These are phyloP conservation scores for Blastobotrys apis DNA, from an alignment of 1,139 yeast genomes.

Conservation along the genomic window DNA sequence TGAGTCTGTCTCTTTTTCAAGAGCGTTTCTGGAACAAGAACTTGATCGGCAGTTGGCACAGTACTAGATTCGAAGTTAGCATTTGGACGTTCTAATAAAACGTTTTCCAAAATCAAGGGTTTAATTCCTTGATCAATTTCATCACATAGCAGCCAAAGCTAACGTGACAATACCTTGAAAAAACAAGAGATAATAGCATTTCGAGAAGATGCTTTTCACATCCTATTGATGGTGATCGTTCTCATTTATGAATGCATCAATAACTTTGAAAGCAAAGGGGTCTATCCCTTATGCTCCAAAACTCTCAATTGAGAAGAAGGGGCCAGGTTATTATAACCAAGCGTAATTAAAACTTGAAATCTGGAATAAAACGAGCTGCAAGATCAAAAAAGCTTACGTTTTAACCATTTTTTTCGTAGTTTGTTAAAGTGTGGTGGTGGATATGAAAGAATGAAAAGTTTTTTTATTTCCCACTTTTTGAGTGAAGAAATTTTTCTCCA, in stretches of 20 bases:
- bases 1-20: constrained; percentile 87
- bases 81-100: background rate
- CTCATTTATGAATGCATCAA: constrained; percentile 10
- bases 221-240: constrained; percentile 9
- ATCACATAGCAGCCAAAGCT: constrained; percentile 12
- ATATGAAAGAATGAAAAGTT: constrained; percentile 4
- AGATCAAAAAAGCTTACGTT: constrained; percentile 10
- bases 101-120: constrained; percentile 4
- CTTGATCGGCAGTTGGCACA: constrained; percentile 25
- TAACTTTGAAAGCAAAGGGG: constrained; percentile 16
- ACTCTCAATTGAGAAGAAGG: constrained; percentile 23
- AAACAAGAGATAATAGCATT: constrained; percentile 19
- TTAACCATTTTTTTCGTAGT: constrained; percentile 10
- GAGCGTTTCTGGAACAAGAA: constrained; percentile 81
- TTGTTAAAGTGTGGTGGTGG: background rate
- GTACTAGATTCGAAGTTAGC: constrained; percentile 19
- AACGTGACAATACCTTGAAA: constrained; percentile 14
- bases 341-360: background rate
- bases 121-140: constrained; percentile 19
- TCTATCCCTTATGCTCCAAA: constrained; percentile 16
- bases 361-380: background rate
- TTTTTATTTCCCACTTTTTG: no score
- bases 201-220: constrained; percentile 14
- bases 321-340: constrained; percentile 18
- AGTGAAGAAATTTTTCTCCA: no score